These are phyloP conservation scores for Quillaja saponaria DNA, from an alignment of 306 rosid genomes.

Conservation along the genomic window DNA sequence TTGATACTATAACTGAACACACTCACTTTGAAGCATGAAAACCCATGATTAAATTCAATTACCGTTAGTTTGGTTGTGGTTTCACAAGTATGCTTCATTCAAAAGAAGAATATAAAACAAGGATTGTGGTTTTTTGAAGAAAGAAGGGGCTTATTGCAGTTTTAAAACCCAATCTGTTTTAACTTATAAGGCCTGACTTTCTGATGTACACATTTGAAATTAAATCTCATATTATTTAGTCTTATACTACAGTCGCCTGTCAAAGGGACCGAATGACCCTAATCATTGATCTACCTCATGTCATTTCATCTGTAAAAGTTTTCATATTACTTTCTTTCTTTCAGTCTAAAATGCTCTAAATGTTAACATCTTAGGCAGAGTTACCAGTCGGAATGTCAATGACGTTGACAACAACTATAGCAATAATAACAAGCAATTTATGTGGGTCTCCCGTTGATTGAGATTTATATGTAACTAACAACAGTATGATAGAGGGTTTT, in stretches of 20 bases:
- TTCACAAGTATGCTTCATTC: constrained; percentile 1
- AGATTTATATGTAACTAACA: neutral
- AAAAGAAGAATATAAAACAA: neutral
- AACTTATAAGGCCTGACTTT: too few species aligned
- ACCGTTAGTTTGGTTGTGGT: neutral
- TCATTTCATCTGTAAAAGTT: too few species aligned
- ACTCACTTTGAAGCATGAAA: neutral
- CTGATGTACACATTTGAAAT: neutral
- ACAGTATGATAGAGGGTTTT: neutral
- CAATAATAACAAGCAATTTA: neutral
- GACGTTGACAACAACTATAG: too few species aligned
- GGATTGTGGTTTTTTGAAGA: neutral
- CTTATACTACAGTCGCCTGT: too few species aligned
- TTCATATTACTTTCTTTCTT: too few species aligned
- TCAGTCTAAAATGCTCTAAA: too few species aligned
- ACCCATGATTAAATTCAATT: neutral
- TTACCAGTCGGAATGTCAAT: too few species aligned
- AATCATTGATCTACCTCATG: too few species aligned
- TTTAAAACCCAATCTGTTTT: neutral
- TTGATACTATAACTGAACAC: neutral
- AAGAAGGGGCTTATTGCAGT: neutral
- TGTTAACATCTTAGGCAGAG: too few species aligned
- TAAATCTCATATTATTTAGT: neutral
- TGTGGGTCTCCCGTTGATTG: neutral
- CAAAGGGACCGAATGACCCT: too few species aligned